A percentile compares a stretch with the other conserved stretches of the same genome.
These are phyloP conservation scores for Mucor saturninus DNA, from an alignment of 371 early-diverging fungal species.

Conservation along the genomic window DNA sequence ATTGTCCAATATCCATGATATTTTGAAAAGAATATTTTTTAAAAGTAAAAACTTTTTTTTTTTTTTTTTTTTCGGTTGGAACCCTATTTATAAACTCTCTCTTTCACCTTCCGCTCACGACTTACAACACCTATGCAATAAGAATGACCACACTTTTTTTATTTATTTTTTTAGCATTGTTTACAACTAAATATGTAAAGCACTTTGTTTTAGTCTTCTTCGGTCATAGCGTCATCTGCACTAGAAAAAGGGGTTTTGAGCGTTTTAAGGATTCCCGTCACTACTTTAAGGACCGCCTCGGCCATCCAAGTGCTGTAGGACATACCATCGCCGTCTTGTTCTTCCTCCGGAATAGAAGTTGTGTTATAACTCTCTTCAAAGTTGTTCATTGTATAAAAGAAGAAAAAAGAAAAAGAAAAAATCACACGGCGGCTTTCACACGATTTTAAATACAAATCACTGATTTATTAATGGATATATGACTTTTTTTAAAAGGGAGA, in stretches of 20 bases:
- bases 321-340: neutral
- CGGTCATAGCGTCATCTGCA: too few species aligned
- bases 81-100: too few species aligned
- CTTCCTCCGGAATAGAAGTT: neutral
- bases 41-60: neutral
- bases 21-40: neutral
- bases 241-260: neutral
- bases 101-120: too few species aligned
- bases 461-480: neutral
- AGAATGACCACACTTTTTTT: too few species aligned
- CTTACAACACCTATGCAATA: too few species aligned
- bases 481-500: conserved; percentile 51
- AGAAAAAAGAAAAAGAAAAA: conserved; percentile 1
- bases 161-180: too few species aligned
- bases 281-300: neutral
- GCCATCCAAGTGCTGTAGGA: neutral
- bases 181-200: too few species aligned
- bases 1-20: conserved; percentile 48
- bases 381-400: conserved; percentile 1
- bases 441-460: neutral
- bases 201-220: too few species aligned
- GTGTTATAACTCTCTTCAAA: neutral
- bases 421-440: neutral
- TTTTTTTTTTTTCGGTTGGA: too few species aligned
- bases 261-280: neutral